These are phyloP conservation scores for Fusarium metavorans DNA, from an alignment of 2,329 filamentous ascomycete genomes.

Conservation along the genomic window DNA sequence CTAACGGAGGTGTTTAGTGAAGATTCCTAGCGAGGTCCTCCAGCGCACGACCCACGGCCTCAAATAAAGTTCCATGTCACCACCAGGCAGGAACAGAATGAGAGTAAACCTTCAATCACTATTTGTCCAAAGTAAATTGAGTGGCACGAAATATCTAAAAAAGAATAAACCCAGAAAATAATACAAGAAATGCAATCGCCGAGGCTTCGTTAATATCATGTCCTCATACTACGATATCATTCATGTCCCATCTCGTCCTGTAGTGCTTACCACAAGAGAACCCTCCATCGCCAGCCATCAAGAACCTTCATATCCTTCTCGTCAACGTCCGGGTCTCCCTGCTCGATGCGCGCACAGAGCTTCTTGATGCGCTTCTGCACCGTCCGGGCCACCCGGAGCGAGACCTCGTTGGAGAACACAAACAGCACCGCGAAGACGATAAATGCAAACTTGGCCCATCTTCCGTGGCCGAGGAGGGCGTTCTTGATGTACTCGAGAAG, in stretches of 20 bases:
- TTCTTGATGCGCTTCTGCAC: constrained; percentile 62
- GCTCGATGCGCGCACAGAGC: constrained; percentile 61
- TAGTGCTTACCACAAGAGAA: constrained; percentile 59
- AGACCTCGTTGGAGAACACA: constrained; percentile 70
- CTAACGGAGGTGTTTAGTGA: constrained; percentile 4
- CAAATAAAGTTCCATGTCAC: background rate
- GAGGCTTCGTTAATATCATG: constrained; percentile 48
- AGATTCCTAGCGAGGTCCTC: background rate
- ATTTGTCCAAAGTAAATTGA: background rate
- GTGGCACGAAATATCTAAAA: background rate
- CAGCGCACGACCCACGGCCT: constrained; percentile 8
- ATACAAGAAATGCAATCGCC: constrained; percentile 35
- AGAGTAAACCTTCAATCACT: background rate
- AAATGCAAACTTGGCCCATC: constrained; percentile 63
- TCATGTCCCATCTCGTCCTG: background rate
- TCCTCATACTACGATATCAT: constrained; percentile 44
- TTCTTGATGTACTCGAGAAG: constrained; percentile 63
- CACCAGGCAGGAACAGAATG: background rate
- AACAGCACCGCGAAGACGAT: constrained; percentile 69
- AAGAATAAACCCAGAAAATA: constrained; percentile 8
- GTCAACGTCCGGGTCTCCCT: constrained; percentile 58
- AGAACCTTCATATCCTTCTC: constrained; percentile 64
- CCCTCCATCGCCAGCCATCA: constrained; percentile 68
- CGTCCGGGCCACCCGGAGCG: constrained; percentile 65
- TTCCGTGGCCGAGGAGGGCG: constrained; percentile 57